Percentiles rank a stretch among this genome's conserved stretches.
These are phyloP conservation scores for Penicillium sp. DNA, from an alignment of 2,329 filamentous ascomycete genomes.

Conservation along the genomic window DNA sequence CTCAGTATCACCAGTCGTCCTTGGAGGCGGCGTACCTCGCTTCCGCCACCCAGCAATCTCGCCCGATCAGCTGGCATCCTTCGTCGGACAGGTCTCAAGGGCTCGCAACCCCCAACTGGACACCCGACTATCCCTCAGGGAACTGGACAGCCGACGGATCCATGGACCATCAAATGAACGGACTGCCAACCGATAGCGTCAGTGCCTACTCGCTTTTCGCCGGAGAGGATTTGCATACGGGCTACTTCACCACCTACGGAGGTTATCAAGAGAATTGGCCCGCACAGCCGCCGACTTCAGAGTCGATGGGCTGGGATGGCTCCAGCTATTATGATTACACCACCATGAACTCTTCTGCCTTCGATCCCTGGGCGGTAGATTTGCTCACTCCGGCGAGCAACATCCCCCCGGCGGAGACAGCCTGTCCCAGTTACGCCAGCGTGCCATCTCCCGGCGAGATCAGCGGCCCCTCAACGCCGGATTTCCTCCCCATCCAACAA, in stretches of 20 bases:
- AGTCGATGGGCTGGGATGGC: slow-evolving; percentile 24
- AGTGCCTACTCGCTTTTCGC: slow-evolving; percentile 20
- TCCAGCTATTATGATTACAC: slow-evolving; percentile 13
- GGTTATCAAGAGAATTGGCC: slow-evolving; percentile 16
- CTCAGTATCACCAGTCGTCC: slow-evolving; percentile 35
- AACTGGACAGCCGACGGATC: slow-evolving; percentile 17
- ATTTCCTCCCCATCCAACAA: slow-evolving; percentile 34
- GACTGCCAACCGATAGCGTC: slow-evolving; percentile 16
- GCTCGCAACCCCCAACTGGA: slow-evolving; percentile 20
- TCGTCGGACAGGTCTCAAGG: slow-evolving; percentile 43
- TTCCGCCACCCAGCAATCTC: slow-evolving; percentile 37
- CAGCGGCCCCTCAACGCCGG: slow-evolving; percentile 34
- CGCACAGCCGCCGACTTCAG: slow-evolving; percentile 20
- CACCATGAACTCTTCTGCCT: slow-evolving; percentile 19
- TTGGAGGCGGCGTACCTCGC: slow-evolving; percentile 42
- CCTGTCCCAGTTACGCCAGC: slow-evolving; percentile 29
- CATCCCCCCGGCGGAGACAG: slow-evolving; percentile 26
- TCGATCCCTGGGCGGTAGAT: slow-evolving; percentile 29
- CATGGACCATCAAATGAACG: slow-evolving; percentile 15
- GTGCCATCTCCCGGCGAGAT: slow-evolving; percentile 31
- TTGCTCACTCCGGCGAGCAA: slow-evolving; percentile 30
- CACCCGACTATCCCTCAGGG: slow-evolving; percentile 15
- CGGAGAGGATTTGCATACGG: slow-evolving; percentile 16
- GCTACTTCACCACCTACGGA: slow-evolving; percentile 18
- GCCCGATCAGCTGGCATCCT: slow-evolving; percentile 73